phyloP scores from a whole-genome alignment of 2,329 filamentous ascomycete species.

The Venturia aucupariae region DNA sequence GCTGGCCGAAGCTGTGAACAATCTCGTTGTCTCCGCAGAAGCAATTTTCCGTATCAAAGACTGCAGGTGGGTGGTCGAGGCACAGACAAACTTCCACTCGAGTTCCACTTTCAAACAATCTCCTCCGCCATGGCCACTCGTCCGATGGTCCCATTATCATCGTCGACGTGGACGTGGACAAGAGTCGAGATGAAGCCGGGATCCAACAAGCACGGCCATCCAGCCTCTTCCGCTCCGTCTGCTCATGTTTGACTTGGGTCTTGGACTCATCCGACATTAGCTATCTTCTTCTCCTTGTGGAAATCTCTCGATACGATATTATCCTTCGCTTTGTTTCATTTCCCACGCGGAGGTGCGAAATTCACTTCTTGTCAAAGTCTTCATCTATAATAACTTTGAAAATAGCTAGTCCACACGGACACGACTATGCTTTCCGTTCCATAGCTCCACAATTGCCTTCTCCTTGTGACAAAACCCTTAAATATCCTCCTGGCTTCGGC shows the following conservation, averaged over 20 bases:
- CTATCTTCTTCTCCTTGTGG: not conserved
- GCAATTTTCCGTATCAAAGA: too few species aligned
- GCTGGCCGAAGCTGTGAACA: not conserved
- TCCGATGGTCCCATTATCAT: not conserved
- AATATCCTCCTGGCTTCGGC: not conserved
- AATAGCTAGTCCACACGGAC: not conserved
- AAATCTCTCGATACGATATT: not conserved
- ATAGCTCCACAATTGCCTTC: not conserved
- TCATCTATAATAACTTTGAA: constrained; percentile 1
- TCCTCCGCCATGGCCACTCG: not conserved
- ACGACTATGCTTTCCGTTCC: not conserved
- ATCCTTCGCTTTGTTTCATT: not conserved
- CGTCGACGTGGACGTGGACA: too few species aligned
- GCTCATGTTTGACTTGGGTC: not conserved
- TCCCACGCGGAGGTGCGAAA: not conserved
- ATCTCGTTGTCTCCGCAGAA: not conserved
- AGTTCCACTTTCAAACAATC: not conserved
- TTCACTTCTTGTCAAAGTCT: constrained; percentile 7
- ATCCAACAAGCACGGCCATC: not conserved
- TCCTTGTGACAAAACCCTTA: not conserved
- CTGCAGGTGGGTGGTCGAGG: too few species aligned
- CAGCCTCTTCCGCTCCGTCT: not conserved
- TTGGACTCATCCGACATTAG: not conserved
- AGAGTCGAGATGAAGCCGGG: not conserved
- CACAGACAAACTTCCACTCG: not conserved